These are phyloP conservation scores for Entonaema liquescens DNA, from an alignment of 495 filamentous ascomycete species.

Conservation along the genomic window DNA sequence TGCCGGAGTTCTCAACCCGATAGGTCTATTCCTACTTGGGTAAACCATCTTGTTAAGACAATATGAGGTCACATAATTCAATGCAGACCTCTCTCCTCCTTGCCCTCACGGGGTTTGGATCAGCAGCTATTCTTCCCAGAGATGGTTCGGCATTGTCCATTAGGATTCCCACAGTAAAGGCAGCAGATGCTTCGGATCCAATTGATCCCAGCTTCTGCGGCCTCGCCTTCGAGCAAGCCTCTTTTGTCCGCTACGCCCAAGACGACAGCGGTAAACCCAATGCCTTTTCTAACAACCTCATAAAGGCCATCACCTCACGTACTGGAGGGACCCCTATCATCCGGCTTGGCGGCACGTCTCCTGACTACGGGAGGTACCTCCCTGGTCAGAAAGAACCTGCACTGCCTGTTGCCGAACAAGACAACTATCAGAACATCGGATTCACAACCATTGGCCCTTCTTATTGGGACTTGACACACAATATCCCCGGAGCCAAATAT, in stretches of 20 bases:
- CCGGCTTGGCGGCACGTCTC: constrained; percentile 41
- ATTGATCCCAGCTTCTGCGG: constrained; percentile 41
- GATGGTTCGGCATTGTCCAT: constrained; percentile 18
- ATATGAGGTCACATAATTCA: constrained; percentile 14
- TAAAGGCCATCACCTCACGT: constrained; percentile 41
- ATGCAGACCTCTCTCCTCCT: constrained; percentile 18
- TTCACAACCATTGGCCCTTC: constrained; percentile 43
- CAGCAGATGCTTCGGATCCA: constrained; percentile 19
- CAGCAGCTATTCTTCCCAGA: constrained; percentile 21
- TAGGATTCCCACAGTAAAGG: constrained; percentile 11
- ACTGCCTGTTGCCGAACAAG: constrained; percentile 39
- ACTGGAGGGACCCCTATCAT: constrained; percentile 44
- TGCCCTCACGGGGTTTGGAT: constrained; percentile 12
- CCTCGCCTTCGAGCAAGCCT: constrained; percentile 43
- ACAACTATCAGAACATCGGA: constrained; percentile 45
- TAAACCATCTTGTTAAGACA: not conserved
- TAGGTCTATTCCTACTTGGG: constrained; percentile 3
- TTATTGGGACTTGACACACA: constrained; percentile 40
- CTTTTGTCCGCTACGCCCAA: constrained; percentile 43
- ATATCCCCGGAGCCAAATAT: constrained; percentile 41
- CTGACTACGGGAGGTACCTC: constrained; percentile 44
- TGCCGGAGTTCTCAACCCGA: not conserved
- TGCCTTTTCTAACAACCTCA: constrained; percentile 42
- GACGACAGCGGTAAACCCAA: constrained; percentile 38
- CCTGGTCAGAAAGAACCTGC: constrained; percentile 42